These are phyloP conservation scores for Stephanodiscus triporus DNA, from an alignment of 108 stramenopile genomes.

Conservation along the genomic window DNA sequence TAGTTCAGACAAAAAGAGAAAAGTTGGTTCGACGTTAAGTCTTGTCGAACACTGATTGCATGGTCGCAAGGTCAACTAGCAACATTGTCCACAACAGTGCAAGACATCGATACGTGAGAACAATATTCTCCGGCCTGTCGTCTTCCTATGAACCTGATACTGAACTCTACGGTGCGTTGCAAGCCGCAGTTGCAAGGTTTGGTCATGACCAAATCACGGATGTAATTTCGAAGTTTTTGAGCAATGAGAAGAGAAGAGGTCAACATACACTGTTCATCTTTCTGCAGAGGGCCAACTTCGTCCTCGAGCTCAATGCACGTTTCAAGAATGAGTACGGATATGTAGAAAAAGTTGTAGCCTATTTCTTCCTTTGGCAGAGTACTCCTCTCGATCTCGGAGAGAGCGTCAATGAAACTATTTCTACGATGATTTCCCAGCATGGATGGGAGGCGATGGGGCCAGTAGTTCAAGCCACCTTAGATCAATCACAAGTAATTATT, in stretches of 20 bases:
- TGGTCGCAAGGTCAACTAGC: neutral
- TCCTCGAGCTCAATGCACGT: conserved; percentile 7
- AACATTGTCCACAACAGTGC: neutral
- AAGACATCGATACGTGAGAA: neutral
- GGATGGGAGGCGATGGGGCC: neutral
- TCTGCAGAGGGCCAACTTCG: conserved; percentile 11
- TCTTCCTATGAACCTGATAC: neutral
- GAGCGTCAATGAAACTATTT: neutral
- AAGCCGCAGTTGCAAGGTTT: neutral
- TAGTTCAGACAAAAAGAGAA: neutral
- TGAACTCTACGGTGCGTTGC: conserved; percentile 5
- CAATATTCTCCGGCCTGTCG: conserved; percentile 3
- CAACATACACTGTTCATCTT: neutral
- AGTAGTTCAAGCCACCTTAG: neutral
- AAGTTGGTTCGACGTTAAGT: neutral
- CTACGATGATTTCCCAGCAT: neutral
- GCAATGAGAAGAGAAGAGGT: neutral
- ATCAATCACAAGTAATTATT: neutral
- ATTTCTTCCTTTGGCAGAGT: neutral
- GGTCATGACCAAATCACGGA: neutral
- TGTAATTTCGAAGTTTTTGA: conserved; percentile 1
- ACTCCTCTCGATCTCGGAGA: no score
- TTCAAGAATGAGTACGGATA: neutral
- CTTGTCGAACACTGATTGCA: neutral
- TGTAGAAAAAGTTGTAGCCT: neutral